Evolutionary conservation across 2,329 filamentous ascomycete genomes (phyloP).

Genomic region (Scytalidium lignicola): DNA sequence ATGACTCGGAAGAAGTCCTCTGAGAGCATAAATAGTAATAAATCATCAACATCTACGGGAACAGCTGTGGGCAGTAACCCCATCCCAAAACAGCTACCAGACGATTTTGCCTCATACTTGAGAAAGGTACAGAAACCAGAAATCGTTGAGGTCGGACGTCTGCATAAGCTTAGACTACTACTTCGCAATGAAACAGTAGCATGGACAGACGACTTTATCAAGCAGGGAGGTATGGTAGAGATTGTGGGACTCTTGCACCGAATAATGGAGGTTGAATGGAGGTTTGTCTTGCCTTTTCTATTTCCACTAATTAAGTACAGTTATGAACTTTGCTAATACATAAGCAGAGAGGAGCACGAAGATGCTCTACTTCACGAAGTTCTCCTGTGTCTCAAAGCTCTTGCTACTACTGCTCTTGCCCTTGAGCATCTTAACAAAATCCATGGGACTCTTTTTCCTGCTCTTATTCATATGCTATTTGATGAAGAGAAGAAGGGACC

Average conservation of each 20-base stretch:
- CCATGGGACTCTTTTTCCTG: slow-evolving; percentile 77
- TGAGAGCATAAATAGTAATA: slow-evolving; percentile 58
- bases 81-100: slow-evolving; percentile 65
- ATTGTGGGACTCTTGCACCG: slow-evolving; percentile 80
- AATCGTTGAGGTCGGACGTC: slow-evolving; percentile 83
- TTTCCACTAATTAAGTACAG: not conserved
- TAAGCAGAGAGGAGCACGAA: slow-evolving; percentile 82
- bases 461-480: slow-evolving; percentile 82
- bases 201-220: slow-evolving; percentile 92
- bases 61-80: slow-evolving; percentile 52
- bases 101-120: slow-evolving; percentile 83
- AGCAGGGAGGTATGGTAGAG: slow-evolving; percentile 86
- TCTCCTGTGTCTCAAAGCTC: slow-evolving; percentile 85
- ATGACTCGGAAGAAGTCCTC: slow-evolving; percentile 68
- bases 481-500: slow-evolving; percentile 98
- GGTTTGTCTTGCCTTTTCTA: slow-evolving; percentile 47
- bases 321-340: slow-evolving; percentile 10
- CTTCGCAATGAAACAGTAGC: slow-evolving; percentile 91
- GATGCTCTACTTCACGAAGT: slow-evolving; percentile 89
- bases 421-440: slow-evolving; percentile 77
- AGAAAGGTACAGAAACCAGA: slow-evolving; percentile 76
- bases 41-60: slow-evolving; percentile 47
- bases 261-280: slow-evolving; percentile 96
- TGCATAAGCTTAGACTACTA: slow-evolving; percentile 87
- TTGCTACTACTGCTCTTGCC: slow-evolving; percentile 86